Evolutionary conservation across 257 asterid genomes (phyloP), one percentile per base, ranked within the genome.

Genomic region (Solanum piurae): DNA sequence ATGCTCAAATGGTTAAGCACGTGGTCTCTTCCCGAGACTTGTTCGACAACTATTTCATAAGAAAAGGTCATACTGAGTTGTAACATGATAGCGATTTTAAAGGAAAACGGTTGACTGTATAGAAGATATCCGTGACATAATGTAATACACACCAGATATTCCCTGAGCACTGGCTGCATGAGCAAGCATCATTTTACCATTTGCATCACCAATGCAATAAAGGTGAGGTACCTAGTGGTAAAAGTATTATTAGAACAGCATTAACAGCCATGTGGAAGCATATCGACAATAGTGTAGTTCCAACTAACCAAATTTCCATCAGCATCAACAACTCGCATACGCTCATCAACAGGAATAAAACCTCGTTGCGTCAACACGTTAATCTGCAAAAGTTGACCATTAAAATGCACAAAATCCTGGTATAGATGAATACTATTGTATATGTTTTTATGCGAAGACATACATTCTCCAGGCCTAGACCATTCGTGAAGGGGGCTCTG

Each of bases 101-200:
- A 69, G 76, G 83, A 83, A 72, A 37, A 58, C 11, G 87, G 71
- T 86, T 85, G 82, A 74, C 83, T 82, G 40, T 86, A 79, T 66
- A 79, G 58, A 86, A 68, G 72, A 83, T 87, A 86, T 31, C 85
- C 3, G 3, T 27, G 49, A 80, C 18, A 12, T 49, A 16, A 46
- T 46, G 49, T 18, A 23, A 80, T 29, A 80, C 68, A 2, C 88
- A 93, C 98, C 97, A 86, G 95, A 93, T 83, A 93, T 96, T 92
- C 99, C 99, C 92, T 97, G 99, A 33, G 99, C 99, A 89, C 98
- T 97, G 89, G 99, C 98, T 75, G 99, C 99, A 90, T 97, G 99
- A 87, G 99, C 99, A 89, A 96, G 98, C 99, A 97, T 97, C 99
- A 97, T 88, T 92, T 94, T 97, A 37, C 99, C 99, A 93, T 96